Evolutionary conservation across 2,329 filamentous ascomycete genomes (phyloP).

Genomic region (Fusarium bactridioides): DNA sequence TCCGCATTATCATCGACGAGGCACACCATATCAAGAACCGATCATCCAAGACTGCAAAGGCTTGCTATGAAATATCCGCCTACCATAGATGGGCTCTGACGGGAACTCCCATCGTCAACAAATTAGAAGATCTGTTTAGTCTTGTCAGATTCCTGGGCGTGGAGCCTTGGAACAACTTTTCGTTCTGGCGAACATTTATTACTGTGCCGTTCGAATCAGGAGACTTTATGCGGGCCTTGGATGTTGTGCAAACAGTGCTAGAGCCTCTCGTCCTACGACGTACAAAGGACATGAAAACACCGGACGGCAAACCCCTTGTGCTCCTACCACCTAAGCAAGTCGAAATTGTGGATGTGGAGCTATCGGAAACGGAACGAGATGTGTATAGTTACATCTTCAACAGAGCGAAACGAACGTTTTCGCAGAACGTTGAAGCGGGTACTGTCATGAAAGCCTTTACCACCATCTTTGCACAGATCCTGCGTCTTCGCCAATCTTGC

Average conservation of each 20-base stretch:
- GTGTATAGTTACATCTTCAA: conserved; percentile 93
- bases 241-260: conserved; percentile 95
- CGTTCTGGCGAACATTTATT: conserved; percentile 99
- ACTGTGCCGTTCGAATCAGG: conserved; percentile 96
- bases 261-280: conserved; percentile 94
- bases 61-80: conserved; percentile 89
- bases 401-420: conserved; percentile 83
- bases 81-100: conserved; percentile 93
- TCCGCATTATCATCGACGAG: conserved; percentile 94
- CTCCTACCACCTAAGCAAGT: conserved; percentile 81
- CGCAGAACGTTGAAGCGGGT: conserved; percentile 86
- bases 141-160: conserved; percentile 91
- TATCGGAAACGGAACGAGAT: conserved; percentile 84
- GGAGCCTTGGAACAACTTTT: conserved; percentile 98
- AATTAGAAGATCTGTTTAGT: conserved; percentile 92
- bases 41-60: conserved; percentile 91
- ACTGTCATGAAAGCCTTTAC: conserved; percentile 96
- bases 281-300: conserved; percentile 98
- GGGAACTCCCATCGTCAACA: conserved; percentile 96
- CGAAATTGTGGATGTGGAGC: conserved; percentile 85
- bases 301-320: conserved; percentile 78
- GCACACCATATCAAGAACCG: conserved; percentile 92
- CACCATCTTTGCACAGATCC: conserved; percentile 95
- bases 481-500: conserved; percentile 90
- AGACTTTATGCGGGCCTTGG: conserved; percentile 89